Percentiles rank a stretch among this genome's conserved stretches.
phyloP scores from a whole-genome alignment of 2,329 filamentous ascomycete species.

The Claviceps purpurea region DNA sequence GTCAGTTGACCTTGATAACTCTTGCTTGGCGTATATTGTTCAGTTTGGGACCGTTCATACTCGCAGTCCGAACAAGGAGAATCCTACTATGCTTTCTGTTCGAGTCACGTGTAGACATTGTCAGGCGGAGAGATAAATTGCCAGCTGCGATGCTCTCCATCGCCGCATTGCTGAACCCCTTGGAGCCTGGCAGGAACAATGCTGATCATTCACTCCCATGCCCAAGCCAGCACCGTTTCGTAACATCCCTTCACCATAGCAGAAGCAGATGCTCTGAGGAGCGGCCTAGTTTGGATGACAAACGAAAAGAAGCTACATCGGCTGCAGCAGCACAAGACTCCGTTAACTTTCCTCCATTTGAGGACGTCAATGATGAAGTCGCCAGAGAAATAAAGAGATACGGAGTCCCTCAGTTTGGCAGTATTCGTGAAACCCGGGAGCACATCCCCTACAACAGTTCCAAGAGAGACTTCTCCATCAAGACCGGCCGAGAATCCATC shows the following conservation, averaged over 20 bases:
- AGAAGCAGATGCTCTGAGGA: neutral
- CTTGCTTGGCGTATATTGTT: neutral
- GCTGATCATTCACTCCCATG: neutral
- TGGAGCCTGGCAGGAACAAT: neutral
- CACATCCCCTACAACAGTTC: conserved; percentile 92
- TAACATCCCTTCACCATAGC: neutral
- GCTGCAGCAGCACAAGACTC: neutral
- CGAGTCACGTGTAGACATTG: neutral
- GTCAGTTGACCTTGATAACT: neutral
- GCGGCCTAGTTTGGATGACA: neutral
- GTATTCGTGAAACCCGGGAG: conserved; percentile 47
- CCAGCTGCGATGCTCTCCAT: conserved; percentile 1
- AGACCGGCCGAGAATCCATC: conserved; percentile 77
- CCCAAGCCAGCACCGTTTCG: neutral
- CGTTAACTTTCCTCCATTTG: conserved; percentile 60
- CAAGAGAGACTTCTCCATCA: conserved; percentile 78
- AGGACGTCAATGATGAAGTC: conserved; percentile 42
- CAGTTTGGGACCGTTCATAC: neutral
- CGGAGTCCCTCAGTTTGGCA: conserved; percentile 50
- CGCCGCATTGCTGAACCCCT: conserved; percentile 2
- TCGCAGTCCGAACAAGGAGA: neutral
- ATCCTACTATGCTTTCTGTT: neutral
- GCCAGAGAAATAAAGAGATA: conserved; percentile 39
- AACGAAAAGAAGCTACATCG: neutral
- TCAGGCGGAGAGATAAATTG: neutral